Percentiles rank a stretch among this genome's conserved stretches.
Evolutionary conservation across 2,329 filamentous ascomycete species (phyloP).

Genomic region (Aspergillus clavatus): DNA sequence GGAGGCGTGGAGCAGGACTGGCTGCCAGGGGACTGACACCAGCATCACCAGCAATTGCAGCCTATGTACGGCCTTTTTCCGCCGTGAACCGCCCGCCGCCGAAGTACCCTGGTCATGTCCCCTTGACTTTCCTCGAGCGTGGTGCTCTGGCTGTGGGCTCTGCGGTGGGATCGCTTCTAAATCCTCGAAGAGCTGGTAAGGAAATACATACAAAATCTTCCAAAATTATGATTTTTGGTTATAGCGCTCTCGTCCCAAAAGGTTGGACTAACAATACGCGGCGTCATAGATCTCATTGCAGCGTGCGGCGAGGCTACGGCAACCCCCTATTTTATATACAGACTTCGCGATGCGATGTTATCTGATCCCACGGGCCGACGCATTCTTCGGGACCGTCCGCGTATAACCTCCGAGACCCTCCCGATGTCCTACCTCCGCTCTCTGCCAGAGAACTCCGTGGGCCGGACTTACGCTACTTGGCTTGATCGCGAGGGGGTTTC

Average conservation of each 20-base stretch:
- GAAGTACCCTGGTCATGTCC: slow-evolving; percentile 89
- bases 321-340: slow-evolving; percentile 89
- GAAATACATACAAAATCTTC: background rate
- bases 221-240: too few relatives aligned
- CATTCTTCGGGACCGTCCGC: slow-evolving; percentile 83
- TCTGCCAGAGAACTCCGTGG: slow-evolving; percentile 69
- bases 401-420: slow-evolving; percentile 71
- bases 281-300: slow-evolving; percentile 92
- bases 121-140: slow-evolving; percentile 73
- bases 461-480: slow-evolving; percentile 79
- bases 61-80: slow-evolving; percentile 59
- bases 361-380: slow-evolving; percentile 74
- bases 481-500: slow-evolving; percentile 90
- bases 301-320: slow-evolving; percentile 91
- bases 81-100: slow-evolving; percentile 77
- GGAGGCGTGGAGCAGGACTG: slow-evolving; percentile 14
- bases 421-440: slow-evolving; percentile 65
- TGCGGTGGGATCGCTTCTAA: slow-evolving; percentile 56
- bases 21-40: slow-evolving; percentile 12
- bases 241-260: too few relatives aligned
- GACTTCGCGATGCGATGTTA: slow-evolving; percentile 90
- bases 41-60: slow-evolving; percentile 5
- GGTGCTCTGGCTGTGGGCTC: slow-evolving; percentile 62
- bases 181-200: slow-evolving; percentile 74
- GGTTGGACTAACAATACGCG: too few relatives aligned